Evolutionary conservation across 2,329 filamentous ascomycete genomes (phyloP), one percentile per base, ranked within the genome.

Genomic region (Apiospora koreana): DNA sequence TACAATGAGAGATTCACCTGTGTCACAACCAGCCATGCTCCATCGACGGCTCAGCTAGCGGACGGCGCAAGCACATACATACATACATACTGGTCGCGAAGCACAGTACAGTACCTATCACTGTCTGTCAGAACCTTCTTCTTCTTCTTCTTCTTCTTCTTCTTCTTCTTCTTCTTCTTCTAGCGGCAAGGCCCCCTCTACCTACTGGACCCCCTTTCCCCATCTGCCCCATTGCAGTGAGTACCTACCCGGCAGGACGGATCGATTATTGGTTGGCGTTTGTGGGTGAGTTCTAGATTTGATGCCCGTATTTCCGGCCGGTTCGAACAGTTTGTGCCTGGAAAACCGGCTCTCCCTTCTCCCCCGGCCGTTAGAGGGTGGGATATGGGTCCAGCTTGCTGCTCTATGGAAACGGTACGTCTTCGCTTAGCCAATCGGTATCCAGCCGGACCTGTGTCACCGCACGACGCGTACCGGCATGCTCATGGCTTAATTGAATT

Each of bases 351-450:
- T 58, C 9, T 21, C 31, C 31, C 54, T 14, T 58, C 9, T 21
- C 31, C 31, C 54, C 31, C 18, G n/a, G 35, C 35, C 54, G 12
- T 31, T 18, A 38, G 21, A 18, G 50, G 14, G 18, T 38, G 38
- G 35, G 54, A n/a, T 14, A 38, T 38, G 31, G 54, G 31, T 62
- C 54, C 54, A 38, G 31, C 54, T 62, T 62, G 54, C 54, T 35
- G 35, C 35, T 8, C 35, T 12, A 14, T n/a, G 41, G 43, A 21
- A 21, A 21, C 43, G 16, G n/a, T 48, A 16, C 12, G 23, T 25
- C 45, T 28, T 62, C 54, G 54, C 54, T 62, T 62, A 31, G 31
- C 54, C 54, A 62, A 62, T 62, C 54, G 54, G 54, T 38, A 38
- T 62, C 54, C 54, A 62, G 54, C 54, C 54, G 54, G 31, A 62